A percentile compares a stretch with the other conserved stretches of the same genome.
Conservation (phyloP, 78 protist species). For the Guillardia theta region DNA sequence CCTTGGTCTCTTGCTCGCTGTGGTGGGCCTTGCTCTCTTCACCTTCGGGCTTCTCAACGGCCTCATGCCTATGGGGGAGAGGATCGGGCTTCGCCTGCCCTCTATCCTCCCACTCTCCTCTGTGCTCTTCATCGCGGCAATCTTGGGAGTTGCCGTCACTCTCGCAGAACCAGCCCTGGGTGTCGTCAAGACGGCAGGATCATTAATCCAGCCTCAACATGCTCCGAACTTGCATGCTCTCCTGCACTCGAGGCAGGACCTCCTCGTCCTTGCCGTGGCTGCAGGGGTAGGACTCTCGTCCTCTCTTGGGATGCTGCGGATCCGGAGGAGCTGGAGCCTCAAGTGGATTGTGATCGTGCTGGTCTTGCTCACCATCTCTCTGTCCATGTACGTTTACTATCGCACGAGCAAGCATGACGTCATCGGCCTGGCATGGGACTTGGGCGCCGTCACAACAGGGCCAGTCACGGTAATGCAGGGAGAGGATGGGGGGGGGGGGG, state of each 20-base stretch:
- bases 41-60: not conserved
- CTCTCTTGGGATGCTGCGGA: not conserved
- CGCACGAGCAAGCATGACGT: not conserved
- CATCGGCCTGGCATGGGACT: not conserved
- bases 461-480: no score
- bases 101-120: not conserved
- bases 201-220: not conserved
- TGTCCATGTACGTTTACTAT: not conserved
- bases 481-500: no score
- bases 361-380: not conserved
- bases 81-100: not conserved
- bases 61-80: not conserved
- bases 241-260: not conserved
- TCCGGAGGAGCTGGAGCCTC: not conserved
- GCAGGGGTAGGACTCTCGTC: not conserved
- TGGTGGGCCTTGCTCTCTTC: not conserved
- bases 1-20: not conserved
- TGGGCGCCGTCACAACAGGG: not conserved
- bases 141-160: not conserved
- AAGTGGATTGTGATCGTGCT: not conserved
- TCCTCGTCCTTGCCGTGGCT: not conserved
- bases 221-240: not conserved
- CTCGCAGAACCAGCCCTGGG: conserved; percentile 30
- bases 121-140: not conserved
- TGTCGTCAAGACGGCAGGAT: not conserved